Evolutionary conservation across 2,329 filamentous ascomycete genomes (phyloP), one percentile per base, ranked within the genome.

Genomic region (Fusarium proliferatum): DNA sequence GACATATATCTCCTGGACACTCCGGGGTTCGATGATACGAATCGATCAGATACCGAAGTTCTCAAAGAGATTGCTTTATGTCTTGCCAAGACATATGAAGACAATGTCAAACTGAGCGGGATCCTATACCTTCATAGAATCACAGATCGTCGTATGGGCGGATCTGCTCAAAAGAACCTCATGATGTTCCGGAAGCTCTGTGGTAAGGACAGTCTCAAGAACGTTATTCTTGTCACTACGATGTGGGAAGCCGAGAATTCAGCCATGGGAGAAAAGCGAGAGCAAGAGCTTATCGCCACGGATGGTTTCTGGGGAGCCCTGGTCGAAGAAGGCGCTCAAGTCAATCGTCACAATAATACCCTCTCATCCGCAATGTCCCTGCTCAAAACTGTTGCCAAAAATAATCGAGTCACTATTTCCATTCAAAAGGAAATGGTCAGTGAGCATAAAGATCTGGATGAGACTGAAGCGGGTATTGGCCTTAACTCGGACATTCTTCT

Each of bases 1-100:
- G 51, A 53, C 15, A 21, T 69, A 17, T 62, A 69, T 19, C 63
- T 67, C 9, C 52, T 69, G 15, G 67, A 69, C 23, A 69, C 67
- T 1, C 63, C 67, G 0, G 67, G 67, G 2, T 69, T 69, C 36
- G 67, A 69, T n/a, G 67, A 69, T n/a, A 67, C 58, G 3, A 62
- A 43, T 15, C 57, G 67, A n/a, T 45, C 39, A 16, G 67, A 69
- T 7, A 59, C 46, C 3, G 67, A 63, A 6, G 45, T 69, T 23
- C 46, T 69, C 11, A 62, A 59, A 28, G 57, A 59, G 9, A 63
- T 62, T 7, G 58, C 58, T 4, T 13, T 19, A 16, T 67, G 45
- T 17, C 39, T 69, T 2, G 55, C 63, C 8, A 33, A 67, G 23
- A 62, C 52, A 8, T 67, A 69, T 8, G n/a, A 59, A 12, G n/a